Base-by-base conservation (phyloP, 768 basidiomycete genomes). In the Boletus rubropictus region DNA sequence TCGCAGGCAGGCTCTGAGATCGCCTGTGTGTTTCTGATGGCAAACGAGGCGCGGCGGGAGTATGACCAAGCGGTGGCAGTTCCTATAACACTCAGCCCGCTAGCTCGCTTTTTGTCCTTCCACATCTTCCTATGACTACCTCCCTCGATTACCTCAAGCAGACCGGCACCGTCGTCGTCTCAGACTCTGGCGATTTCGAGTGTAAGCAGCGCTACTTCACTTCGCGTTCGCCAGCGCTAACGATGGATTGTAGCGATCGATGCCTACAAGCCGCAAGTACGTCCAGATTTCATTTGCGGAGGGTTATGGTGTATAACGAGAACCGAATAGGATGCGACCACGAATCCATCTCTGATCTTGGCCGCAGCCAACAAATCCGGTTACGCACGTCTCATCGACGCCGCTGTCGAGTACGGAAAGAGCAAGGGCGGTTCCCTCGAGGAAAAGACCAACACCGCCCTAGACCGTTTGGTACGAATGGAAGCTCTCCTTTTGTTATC, bases 111-210 rank as follows among this genome's bases (percentile, higher is more conserved):
- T 41, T 14, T 22, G n/a, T 25, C 18, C 27, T 18, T 27, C 68
- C 70, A 77, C 58, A n/a, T n/a, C n/a, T n/a, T n/a, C n/a, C n/a
- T 71, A 89, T 88, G 87, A 74, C 85, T 52, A 88, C 76, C 61
- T 86, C 88, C 39, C 83, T 90, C 58, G 88, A 89, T 62, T 71
- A 68, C 51, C 87, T 95, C 66, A 95, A 95, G 66, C 79, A 85
- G 58, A 87, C 88, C 60, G 95, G 93, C 61, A 98, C 95, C 64
- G 81, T 88, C 67, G 94, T 98, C 71, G 92, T 95, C 63, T 93
- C 90, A 39, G 95, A 99, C 77, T 94, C 92, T 49, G 95, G 94
- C 46, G 94, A 96, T 72, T 95, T 96, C 65, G 89, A 89, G 71
- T 78, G 91, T 76, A 49, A 62, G 73, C 56, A 4, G 8, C 20